Percentiles rank a stretch among this genome's conserved stretches.
phyloP scores from a whole-genome alignment of 768 basidiomycete genomes.

The Pisolithus tinctorius region DNA sequence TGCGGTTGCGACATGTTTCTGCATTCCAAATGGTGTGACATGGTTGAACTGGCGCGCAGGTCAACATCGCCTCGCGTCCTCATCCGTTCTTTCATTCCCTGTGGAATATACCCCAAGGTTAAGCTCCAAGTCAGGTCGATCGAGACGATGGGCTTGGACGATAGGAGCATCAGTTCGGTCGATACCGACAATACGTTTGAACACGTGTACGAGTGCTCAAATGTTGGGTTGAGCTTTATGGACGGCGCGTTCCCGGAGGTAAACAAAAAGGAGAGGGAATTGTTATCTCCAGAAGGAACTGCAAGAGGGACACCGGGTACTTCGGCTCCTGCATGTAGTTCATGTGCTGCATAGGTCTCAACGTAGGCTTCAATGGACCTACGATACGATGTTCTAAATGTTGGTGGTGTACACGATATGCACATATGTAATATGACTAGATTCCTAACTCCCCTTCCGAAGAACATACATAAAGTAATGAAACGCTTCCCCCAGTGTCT shows the following conservation, averaged over 20 bases:
- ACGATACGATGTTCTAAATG: too few species aligned
- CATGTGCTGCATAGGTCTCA: too few species aligned
- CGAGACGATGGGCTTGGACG: constrained; percentile 9
- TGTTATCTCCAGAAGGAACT: too few species aligned
- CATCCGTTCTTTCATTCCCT: constrained; percentile 23
- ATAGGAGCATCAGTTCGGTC: constrained; percentile 2
- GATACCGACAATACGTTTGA: constrained; percentile 20
- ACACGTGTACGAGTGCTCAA: constrained; percentile 19
- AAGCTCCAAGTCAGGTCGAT: constrained; percentile 21
- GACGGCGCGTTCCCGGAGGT: constrained; percentile 18
- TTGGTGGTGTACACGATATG: too few species aligned
- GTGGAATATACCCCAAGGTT: constrained; percentile 17
- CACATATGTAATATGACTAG: constrained; percentile 5
- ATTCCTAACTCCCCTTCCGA: constrained; percentile 25
- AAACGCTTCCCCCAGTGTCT: constrained; percentile 70
- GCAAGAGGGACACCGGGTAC: too few species aligned
- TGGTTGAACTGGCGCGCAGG: constrained; percentile 23
- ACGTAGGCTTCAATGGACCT: too few species aligned
- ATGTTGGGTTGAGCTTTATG: constrained; percentile 11
- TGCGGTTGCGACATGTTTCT: constrained; percentile 19
- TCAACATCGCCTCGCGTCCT: constrained; percentile 17
- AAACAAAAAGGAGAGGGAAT: constrained; percentile 1
- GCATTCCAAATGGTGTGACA: constrained; percentile 18
- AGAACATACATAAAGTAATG: constrained; percentile 79
- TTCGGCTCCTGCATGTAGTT: too few species aligned